These are phyloP conservation scores for Turritis glabra DNA, from an alignment of 345 rosid genomes.

Conservation along the genomic window DNA sequence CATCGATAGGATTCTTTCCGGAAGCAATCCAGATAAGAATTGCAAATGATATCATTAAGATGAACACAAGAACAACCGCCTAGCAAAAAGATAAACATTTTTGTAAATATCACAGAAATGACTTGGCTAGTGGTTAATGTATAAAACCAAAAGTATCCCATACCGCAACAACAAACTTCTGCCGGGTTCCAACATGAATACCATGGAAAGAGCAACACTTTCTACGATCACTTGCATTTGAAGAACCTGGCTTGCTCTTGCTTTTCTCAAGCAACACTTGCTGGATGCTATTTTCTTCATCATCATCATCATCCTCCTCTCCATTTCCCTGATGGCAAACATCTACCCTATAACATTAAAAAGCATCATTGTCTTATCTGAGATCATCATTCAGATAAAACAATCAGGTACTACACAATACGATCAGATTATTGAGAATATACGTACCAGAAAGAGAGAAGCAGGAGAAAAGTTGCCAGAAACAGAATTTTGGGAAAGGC, in stretches of 20 bases:
- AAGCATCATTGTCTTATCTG: slow-evolving; percentile 15
- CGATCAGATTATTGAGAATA: background rate
- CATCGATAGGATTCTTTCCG: slow-evolving; percentile 50
- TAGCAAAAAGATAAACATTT: slow-evolving; percentile 15
- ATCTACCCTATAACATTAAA: slow-evolving; percentile 61
- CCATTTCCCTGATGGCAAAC: slow-evolving; percentile 75
- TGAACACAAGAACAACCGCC: slow-evolving; percentile 52
- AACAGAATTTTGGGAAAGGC: slow-evolving; percentile 62
- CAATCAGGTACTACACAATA: background rate
- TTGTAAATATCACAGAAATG: background rate
- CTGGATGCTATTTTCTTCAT: slow-evolving; percentile 47
- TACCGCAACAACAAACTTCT: slow-evolving; percentile 63
- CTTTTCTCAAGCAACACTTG: slow-evolving; percentile 51
- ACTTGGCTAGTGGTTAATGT: background rate
- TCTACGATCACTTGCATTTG: slow-evolving; percentile 39
- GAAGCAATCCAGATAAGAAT: slow-evolving; percentile 59
- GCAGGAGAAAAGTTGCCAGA: slow-evolving; percentile 61
- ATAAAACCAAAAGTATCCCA: slow-evolving; percentile 3
- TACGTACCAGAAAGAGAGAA: slow-evolving; percentile 65
- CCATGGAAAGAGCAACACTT: slow-evolving; percentile 53
- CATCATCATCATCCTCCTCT: slow-evolving; percentile 41
- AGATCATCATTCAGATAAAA: background rate
- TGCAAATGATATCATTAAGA: slow-evolving; percentile 54
- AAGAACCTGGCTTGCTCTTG: slow-evolving; percentile 39
- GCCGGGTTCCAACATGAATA: slow-evolving; percentile 57